Conservation (phyloP, 768 basidiomycete genomes). For the Tricholomella constricta region DNA sequence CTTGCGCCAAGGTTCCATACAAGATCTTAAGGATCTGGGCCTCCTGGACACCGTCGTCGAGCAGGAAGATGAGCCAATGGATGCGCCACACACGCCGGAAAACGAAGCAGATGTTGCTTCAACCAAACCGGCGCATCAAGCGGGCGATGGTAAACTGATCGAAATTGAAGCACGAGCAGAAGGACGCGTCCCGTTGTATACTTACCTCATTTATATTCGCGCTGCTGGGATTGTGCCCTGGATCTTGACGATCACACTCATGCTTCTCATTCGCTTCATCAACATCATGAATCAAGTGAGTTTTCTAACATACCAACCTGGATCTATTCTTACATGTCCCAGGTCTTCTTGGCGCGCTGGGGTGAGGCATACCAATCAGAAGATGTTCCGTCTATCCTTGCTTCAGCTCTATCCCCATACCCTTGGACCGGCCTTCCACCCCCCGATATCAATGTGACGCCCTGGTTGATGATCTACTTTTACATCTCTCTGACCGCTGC, state of each 20-base stretch:
- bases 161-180: constrained; percentile 68
- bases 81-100: constrained; percentile 18
- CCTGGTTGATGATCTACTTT: constrained; percentile 68
- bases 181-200: constrained; percentile 58
- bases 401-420: constrained; percentile 24
- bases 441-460: constrained; percentile 59
- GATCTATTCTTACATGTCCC: neutral
- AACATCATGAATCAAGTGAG: constrained; percentile 60
- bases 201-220: constrained; percentile 64
- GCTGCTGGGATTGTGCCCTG: constrained; percentile 61
- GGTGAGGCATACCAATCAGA: constrained; percentile 61
- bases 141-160: constrained; percentile 52
- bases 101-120: constrained; percentile 36
- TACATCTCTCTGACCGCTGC: constrained; percentile 64
- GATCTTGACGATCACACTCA: constrained; percentile 51
- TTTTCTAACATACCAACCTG: neutral
- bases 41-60: constrained; percentile 48
- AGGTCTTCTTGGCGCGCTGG: constrained; percentile 72
- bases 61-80: constrained; percentile 43
- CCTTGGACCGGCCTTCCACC: constrained; percentile 57
- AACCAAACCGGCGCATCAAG: neutral
- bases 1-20: constrained; percentile 49
- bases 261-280: constrained; percentile 56
- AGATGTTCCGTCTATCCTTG: constrained; percentile 16
- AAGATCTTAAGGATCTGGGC: constrained; percentile 45